Percentiles rank a stretch among this genome's conserved stretches.
Evolutionary conservation across 768 basidiomycete species (phyloP).

Genomic region (Lactarius hengduanensis): DNA sequence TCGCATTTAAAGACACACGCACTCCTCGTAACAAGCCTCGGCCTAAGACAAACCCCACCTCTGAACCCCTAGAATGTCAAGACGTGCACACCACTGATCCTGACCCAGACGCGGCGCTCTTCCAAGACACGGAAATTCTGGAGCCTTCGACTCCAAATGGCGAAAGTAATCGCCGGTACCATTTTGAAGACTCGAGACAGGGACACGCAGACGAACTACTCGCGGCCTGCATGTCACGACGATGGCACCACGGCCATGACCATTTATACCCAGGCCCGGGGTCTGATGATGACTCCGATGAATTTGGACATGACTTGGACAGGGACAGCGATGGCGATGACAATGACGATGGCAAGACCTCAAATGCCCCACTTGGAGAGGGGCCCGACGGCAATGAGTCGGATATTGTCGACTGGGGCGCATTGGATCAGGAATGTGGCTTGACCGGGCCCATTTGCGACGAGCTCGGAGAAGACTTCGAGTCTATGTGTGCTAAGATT

Average conservation of each 20-base stretch:
- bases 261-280: background rate
- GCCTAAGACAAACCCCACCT: background rate
- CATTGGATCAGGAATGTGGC: background rate
- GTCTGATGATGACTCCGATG: background rate
- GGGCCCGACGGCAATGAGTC: background rate
- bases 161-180: background rate
- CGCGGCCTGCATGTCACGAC: background rate
- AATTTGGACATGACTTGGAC: too few relatives aligned
- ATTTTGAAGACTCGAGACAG: background rate
- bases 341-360: background rate
- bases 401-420: background rate
- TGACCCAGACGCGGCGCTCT: background rate
- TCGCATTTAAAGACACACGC: background rate
- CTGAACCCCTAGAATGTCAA: background rate
- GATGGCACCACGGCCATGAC: background rate
- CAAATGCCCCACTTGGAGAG: background rate
- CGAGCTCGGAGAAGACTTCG: background rate
- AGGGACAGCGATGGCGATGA: too few relatives aligned
- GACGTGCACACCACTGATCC: background rate
- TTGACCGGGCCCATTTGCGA: background rate
- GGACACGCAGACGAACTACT: background rate
- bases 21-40: background rate
- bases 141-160: background rate
- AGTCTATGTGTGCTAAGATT: background rate
- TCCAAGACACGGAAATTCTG: background rate